Evolutionary conservation across 1,284 basidiomycete genomes (phyloP).

Genomic region (Moniliella sp.): DNA sequence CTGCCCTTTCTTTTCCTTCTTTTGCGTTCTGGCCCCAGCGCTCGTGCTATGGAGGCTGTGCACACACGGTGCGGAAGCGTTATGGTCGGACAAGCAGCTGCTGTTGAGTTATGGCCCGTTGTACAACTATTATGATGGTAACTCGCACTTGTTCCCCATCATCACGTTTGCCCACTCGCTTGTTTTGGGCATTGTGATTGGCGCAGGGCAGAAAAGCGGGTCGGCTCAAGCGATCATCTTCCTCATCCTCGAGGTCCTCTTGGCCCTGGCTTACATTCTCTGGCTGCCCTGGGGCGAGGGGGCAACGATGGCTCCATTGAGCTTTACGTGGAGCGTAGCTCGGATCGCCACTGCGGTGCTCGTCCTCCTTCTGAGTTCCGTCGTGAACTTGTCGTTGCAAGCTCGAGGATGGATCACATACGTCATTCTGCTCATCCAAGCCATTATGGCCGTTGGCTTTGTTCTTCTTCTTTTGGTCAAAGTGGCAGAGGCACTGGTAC

Average conservation of each 20-base stretch:
- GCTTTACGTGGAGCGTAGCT: constrained; percentile 70
- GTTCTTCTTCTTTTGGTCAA: constrained; percentile 62
- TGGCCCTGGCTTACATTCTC: constrained; percentile 16
- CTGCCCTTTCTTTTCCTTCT: constrained; percentile 52
- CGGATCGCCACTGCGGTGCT: constrained; percentile 72
- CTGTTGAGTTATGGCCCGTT: constrained; percentile 75
- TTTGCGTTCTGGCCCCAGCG: constrained; percentile 55
- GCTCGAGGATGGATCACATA: constrained; percentile 64
- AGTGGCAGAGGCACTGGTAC: constrained; percentile 55
- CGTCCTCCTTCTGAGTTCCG: constrained; percentile 62
- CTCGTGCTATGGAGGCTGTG: constrained; percentile 54
- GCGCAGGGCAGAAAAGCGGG: constrained; percentile 67
- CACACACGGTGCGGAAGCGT: constrained; percentile 59
- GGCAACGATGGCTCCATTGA: constrained; percentile 78
- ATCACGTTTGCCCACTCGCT: constrained; percentile 62
- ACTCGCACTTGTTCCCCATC: constrained; percentile 65
- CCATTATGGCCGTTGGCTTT: constrained; percentile 59
- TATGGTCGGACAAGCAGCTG: constrained; percentile 80
- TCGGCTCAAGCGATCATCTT: constrained; percentile 75
- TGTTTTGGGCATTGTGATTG: constrained; percentile 57
- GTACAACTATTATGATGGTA: constrained; percentile 80
- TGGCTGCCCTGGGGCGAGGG: constrained; percentile 92
- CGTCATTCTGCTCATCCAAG: constrained; percentile 66
- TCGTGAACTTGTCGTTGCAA: constrained; percentile 40
- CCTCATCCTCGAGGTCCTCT: constrained; percentile 35